Evolutionary conservation across 2,329 filamentous ascomycete species (phyloP), one percentile per base, ranked within the genome.

Genomic region (Diatrype stigma): DNA sequence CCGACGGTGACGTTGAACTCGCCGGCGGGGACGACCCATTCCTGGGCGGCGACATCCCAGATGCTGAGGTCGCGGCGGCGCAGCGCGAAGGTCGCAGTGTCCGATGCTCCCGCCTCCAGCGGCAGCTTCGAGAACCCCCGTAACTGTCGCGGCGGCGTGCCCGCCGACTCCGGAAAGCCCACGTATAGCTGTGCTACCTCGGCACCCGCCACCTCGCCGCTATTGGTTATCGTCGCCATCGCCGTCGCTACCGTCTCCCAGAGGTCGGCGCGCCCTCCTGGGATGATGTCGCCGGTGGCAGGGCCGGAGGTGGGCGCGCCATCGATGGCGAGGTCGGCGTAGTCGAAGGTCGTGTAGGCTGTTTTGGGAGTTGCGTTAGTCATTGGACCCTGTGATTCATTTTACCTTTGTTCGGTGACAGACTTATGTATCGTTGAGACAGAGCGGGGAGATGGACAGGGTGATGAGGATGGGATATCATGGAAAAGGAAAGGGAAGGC

Each of bases 301-400:
- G 73, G 67, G 11, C 71, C 73, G 0, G 73, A 63, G 1, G 55
- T 66, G 7, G 67, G 69, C 8, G 63, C 64, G 3, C 71, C 70
- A 5, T 67, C 64, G 46, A 74, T 58, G 28, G 68, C 69, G 11
- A 85, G 71, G 51, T 73, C 69, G 16, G 78, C 75, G 63, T 83
- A 85, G 28, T 75, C 74, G 68, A 88, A 90, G 23, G 76, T 83
- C 2, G 87, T 88, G 70, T 89, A 90, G 14, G 84, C 85, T 78
- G 52, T 23, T 35, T 16, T 34, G 28, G 19, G 19, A 22, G 26
- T 34, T 38, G 14, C 16, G 22, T 44, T 19, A 19, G 14, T 2
- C 21, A 50, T 48, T 32, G 19, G 32, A 11, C 23, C 21, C 26
- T 17, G 2, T 12, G n/a, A 28, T 37, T 23, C 11, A 46, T 32